Percentiles rank a stretch among this genome's conserved stretches.
Evolutionary conservation across 31 red algal species (phyloP).

Genomic region (Endocladia muricata): DNA sequence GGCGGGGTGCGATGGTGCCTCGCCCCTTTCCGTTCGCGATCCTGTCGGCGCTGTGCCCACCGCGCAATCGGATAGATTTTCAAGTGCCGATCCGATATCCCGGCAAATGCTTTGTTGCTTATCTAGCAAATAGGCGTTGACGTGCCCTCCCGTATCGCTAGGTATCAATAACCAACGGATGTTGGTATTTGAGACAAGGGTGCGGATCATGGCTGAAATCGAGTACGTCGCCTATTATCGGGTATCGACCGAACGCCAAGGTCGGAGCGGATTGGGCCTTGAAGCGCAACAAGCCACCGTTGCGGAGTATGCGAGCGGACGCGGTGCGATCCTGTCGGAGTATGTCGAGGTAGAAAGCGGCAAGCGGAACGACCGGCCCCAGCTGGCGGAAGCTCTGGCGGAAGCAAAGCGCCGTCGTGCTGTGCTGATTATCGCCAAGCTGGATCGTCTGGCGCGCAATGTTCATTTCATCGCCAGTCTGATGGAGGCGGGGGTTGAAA

Average conservation of each 20-base stretch:
- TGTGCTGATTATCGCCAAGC: neutral
- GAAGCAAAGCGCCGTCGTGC: neutral
- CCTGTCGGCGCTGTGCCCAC: too few relatives aligned
- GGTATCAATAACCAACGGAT: too few relatives aligned
- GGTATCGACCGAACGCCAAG: neutral
- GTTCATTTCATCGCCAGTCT: neutral
- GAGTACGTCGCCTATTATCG: slow-evolving; percentile 1
- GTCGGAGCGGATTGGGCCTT: neutral
- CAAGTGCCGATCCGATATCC: too few relatives aligned
- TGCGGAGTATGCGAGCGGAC: neutral
- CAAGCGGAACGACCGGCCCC: neutral
- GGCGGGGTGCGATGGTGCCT: too few relatives aligned
- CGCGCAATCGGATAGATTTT: too few relatives aligned
- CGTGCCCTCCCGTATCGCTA: too few relatives aligned
- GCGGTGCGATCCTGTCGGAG: neutral
- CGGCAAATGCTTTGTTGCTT: too few relatives aligned
- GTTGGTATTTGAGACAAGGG: too few relatives aligned
- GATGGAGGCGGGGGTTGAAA: neutral
- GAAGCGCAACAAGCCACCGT: neutral
- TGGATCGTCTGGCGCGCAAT: slow-evolving; percentile 3
- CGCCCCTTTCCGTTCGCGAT: too few relatives aligned
- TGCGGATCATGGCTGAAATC: neutral
- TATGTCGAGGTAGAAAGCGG: neutral
- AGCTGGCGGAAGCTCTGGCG: neutral
- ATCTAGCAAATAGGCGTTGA: too few relatives aligned